These are phyloP conservation scores for Rhizopogon rudus DNA, from an alignment of 768 basidiomycete genomes.

Conservation along the genomic window DNA sequence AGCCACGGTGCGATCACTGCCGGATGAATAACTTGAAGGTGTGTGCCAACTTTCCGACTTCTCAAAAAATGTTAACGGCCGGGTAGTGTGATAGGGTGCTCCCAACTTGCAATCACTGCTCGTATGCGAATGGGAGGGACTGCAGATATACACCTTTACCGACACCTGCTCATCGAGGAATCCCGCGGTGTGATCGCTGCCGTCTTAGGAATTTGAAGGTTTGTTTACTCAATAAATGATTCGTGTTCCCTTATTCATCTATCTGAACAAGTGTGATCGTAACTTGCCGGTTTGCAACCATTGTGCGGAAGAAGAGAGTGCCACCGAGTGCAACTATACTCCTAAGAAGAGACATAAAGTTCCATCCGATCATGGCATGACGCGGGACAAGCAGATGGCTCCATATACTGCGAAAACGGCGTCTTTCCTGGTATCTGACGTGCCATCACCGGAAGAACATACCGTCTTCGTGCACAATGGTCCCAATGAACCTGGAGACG, in stretches of 20 bases:
- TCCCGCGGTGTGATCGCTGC: constrained; percentile 70
- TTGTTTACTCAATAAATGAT: constrained; percentile 11
- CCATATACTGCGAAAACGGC: constrained; percentile 44
- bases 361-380: constrained; percentile 35
- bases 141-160: constrained; percentile 72
- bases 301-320: constrained; percentile 46
- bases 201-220: constrained; percentile 65
- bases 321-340: constrained; percentile 62
- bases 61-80: constrained; percentile 9
- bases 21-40: constrained; percentile 70
- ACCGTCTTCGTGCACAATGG: constrained; percentile 9
- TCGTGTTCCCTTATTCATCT: constrained; percentile 1
- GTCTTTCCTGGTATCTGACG: constrained; percentile 42
- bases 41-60: constrained; percentile 17
- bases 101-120: constrained; percentile 69
- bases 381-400: constrained; percentile 31
- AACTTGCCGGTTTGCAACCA: constrained; percentile 70
- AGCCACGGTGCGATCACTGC: constrained; percentile 72
- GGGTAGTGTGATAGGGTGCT: constrained; percentile 64
- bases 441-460: constrained; percentile 28
- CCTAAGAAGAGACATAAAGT: constrained; percentile 65
- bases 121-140: constrained; percentile 56
- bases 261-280: constrained; percentile 53
- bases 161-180: constrained; percentile 71
- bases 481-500: constrained; percentile 23